A percentile compares a stretch with the other conserved stretches of the same genome.
Evolutionary conservation across 2,329 filamentous ascomycete genomes (phyloP).

Genomic region (Botrytis elliptica): DNA sequence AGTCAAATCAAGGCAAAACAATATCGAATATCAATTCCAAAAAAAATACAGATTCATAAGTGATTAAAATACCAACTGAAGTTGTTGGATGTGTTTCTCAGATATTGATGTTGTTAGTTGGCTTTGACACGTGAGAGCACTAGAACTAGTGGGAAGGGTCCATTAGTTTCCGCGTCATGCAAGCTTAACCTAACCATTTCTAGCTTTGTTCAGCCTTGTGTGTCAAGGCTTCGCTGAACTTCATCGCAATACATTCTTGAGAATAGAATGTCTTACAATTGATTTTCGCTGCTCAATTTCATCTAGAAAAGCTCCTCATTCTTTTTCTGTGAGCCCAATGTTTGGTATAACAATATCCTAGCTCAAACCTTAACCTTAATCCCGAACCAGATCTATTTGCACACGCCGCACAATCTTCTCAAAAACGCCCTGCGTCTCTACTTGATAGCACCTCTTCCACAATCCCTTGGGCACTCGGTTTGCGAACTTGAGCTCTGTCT

Average conservation of each 20-base stretch:
- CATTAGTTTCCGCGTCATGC: constrained; percentile 11
- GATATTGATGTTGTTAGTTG: background rate
- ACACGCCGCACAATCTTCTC: background rate
- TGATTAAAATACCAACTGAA: background rate
- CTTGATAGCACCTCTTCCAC: background rate
- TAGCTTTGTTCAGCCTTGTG: constrained; percentile 17
- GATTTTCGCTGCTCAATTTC: background rate
- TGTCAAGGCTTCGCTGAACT: constrained; percentile 8
- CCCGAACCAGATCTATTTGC: background rate
- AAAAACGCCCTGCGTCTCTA: background rate
- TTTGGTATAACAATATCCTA: background rate
- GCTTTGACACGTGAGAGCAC: constrained; percentile 5
- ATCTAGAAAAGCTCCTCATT: background rate
- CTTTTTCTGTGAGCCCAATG: background rate
- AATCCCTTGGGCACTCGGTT: background rate
- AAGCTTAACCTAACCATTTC: background rate
- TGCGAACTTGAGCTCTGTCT: background rate
- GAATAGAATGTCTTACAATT: background rate
- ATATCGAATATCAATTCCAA: background rate
- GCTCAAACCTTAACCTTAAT: background rate
- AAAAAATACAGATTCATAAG: background rate
- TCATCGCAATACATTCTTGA: background rate
- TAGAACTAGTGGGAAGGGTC: background rate
- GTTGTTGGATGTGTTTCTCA: background rate
- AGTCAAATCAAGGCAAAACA: background rate